Evolutionary conservation across 768 basidiomycete genomes (phyloP), one percentile per base, ranked within the genome.

Genomic region (Phanerodontia chrysosporium): DNA sequence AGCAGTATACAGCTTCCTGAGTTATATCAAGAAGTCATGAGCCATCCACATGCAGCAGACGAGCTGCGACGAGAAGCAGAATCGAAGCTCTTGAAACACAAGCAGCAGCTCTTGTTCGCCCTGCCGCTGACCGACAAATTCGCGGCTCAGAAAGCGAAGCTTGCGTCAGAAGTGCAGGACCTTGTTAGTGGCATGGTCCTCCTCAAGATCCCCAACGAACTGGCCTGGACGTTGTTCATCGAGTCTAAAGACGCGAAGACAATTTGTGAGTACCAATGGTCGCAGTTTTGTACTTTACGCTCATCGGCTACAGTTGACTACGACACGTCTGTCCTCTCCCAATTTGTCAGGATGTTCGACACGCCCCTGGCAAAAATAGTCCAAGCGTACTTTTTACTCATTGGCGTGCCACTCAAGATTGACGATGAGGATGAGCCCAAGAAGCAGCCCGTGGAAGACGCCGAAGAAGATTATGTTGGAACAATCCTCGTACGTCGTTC

Each of bases 151-250:
- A 89, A 90, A 68, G 66, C 65, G 18, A 64, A 69, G 24, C 67
- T 89, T 9, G 73, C 83, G n/a, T 66, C 70, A 9, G 86, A 92
- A 63, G 76, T 97, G 12, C 83, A 92, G 44, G 82, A 83, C 18
- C 73, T 97, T 30, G 80, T 91, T 1, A 76, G 82, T 16, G 95
- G 94, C 2, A 83, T 85, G 29, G 81, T 97, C 2, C 72, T 96
- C 6, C 76, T 99, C 21, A 76, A 79, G 16, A 81, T 95, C 9
- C 82, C 85, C 0, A 89, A 97, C 65, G 87, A 92, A 66, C 69
- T 87, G 25, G 93, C 90, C 0, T 99, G 97, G 96, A 78, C 74
- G 27, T 70, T 89, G 3, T 84, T 80, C 61, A 76, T 98, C 45
- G 92, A 98, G 66, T 80, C 83, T 61, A 82, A 76, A 56, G 87